phyloP scores from a whole-genome alignment of 257 asterid species.

The Salvia hispanica region DNA sequence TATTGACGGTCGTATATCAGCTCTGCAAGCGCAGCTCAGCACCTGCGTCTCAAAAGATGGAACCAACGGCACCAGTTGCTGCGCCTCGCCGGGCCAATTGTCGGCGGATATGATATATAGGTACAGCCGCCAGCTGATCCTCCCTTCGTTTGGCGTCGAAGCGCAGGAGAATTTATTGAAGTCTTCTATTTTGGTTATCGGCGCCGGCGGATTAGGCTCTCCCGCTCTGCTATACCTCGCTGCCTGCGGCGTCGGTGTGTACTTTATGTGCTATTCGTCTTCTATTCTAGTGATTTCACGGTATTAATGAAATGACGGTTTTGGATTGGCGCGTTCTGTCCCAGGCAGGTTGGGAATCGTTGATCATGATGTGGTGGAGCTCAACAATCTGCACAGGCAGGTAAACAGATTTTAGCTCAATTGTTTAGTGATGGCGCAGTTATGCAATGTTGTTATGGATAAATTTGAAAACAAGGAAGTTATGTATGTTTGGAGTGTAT shows the following conservation, averaged over 20 bases:
- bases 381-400: conserved; percentile 96
- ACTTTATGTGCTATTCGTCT: neutral
- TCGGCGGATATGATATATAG: conserved; percentile 78
- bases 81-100: conserved; percentile 37
- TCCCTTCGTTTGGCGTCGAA: conserved; percentile 81
- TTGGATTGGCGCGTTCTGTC: conserved; percentile 15
- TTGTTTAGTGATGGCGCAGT: neutral
- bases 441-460: neutral
- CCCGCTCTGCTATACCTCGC: conserved; percentile 93
- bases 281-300: neutral
- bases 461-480: too few species aligned
- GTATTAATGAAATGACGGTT: conserved; percentile 9
- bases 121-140: conserved; percentile 92
- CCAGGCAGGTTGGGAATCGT: conserved; percentile 93
- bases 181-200: conserved; percentile 82
- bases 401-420: conserved; percentile 37
- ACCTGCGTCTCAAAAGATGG: conserved; percentile 29
- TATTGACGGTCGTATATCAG: conserved; percentile 58
- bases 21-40: conserved; percentile 63
- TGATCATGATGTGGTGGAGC: conserved; percentile 97
- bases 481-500: too few species aligned
- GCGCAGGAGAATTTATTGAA: conserved; percentile 80
- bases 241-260: conserved; percentile 66
- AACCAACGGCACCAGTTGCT: conserved; percentile 29
- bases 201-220: conserved; percentile 98